A percentile compares a stretch with the other conserved stretches of the same genome.
phyloP scores from a whole-genome alignment of 495 filamentous ascomycete species.

The Annulohypoxylon stygium region DNA sequence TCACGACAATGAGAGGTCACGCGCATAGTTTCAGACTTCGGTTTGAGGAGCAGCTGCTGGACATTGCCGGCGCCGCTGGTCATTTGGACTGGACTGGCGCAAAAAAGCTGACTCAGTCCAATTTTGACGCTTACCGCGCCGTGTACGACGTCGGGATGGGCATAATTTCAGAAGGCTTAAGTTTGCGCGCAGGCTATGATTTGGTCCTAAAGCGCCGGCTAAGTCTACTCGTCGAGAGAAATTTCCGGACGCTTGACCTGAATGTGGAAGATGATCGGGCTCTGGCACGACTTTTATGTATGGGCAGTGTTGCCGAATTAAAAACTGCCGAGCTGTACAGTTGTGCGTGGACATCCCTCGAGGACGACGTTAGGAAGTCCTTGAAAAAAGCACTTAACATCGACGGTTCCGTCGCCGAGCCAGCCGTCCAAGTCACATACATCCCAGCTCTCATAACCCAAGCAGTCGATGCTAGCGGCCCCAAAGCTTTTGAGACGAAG shows the following conservation, averaged over 20 bases:
- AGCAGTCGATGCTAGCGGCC: constrained; percentile 28
- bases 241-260: constrained; percentile 49
- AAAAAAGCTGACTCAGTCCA: constrained; percentile 52
- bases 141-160: constrained; percentile 50
- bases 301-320: constrained; percentile 51
- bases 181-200: constrained; percentile 54
- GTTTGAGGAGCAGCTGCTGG: constrained; percentile 57
- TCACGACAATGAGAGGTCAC: constrained; percentile 46
- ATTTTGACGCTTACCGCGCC: constrained; percentile 51
- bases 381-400: constrained; percentile 50
- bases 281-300: constrained; percentile 53
- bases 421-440: constrained; percentile 56
- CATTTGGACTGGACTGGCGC: constrained; percentile 57
- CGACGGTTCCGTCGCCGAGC: constrained; percentile 48
- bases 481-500: constrained; percentile 25
- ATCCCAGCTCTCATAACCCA: constrained; percentile 52
- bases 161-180: constrained; percentile 42
- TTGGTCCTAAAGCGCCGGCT: constrained; percentile 50
- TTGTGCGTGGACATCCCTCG: constrained; percentile 46
- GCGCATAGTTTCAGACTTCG: constrained; percentile 52
- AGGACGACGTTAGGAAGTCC: constrained; percentile 33
- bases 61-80: constrained; percentile 56
- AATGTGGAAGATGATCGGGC: constrained; percentile 48
- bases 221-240: constrained; percentile 38
- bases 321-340: constrained; percentile 51